Conservation (phyloP, 1,284 basidiomycete genomes). For the Fistulina hepatica region DNA sequence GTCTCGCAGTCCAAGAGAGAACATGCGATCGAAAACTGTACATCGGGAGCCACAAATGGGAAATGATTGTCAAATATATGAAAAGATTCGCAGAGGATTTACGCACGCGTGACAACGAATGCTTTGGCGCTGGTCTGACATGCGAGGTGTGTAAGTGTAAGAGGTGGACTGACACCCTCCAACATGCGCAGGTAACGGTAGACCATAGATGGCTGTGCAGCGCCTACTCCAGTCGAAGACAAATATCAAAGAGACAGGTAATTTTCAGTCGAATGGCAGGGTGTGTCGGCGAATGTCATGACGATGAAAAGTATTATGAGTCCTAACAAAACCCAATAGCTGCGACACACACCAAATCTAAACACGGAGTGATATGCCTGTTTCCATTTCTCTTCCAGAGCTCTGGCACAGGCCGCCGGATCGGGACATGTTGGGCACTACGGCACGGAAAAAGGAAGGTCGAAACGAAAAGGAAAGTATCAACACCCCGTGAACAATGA, state of each 20-base stretch:
- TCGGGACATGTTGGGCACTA: slow-evolving; percentile 83
- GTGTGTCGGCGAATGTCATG: too few relatives aligned
- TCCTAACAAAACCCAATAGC: too few relatives aligned
- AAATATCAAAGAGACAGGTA: slow-evolving; percentile 10
- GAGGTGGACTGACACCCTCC: slow-evolving; percentile 72
- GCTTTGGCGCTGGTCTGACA: slow-evolving; percentile 82
- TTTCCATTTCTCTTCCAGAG: slow-evolving; percentile 90
- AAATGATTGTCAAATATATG: slow-evolving; percentile 4
- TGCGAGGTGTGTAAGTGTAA: slow-evolving; percentile 70
- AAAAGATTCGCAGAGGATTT: slow-evolving; percentile 45
- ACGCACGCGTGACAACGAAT: slow-evolving; percentile 77
- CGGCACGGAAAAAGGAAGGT: too few relatives aligned
- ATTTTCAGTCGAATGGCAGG: slow-evolving; percentile 8
- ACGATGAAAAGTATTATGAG: too few relatives aligned
- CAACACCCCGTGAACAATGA: slow-evolving; percentile 4
- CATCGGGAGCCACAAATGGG: slow-evolving; percentile 1
- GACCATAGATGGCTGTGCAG: slow-evolving; percentile 82
- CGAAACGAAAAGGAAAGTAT: slow-evolving; percentile 3
- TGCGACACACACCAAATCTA: slow-evolving; percentile 67
- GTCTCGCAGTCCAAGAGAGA: slow-evolving; percentile 68
- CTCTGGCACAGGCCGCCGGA: slow-evolving; percentile 62
- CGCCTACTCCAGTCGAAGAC: slow-evolving; percentile 33
- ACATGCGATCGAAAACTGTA: slow-evolving; percentile 87
- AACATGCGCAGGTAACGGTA: slow-evolving; percentile 77
- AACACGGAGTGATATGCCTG: slow-evolving; percentile 82